Evolutionary conservation across 257 asterid species (phyloP).

Genomic region (Sherardia arvensis): DNA sequence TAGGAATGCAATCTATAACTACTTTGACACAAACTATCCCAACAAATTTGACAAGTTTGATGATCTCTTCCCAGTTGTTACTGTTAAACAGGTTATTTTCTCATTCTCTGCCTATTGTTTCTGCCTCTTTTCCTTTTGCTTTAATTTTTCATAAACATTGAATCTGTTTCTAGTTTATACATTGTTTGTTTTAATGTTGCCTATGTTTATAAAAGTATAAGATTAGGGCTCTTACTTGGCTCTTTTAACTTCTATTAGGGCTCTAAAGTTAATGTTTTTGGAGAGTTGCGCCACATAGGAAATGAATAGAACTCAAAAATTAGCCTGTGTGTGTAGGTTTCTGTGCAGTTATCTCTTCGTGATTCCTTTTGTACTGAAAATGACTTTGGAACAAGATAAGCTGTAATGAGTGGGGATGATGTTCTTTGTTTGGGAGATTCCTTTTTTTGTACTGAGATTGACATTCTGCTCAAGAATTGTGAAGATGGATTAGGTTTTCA

Average conservation of each 20-base stretch:
- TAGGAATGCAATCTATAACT: slow-evolving; percentile 74
- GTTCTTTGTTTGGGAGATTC: background rate
- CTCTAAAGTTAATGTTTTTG: background rate
- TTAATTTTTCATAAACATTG: background rate
- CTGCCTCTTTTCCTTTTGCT: background rate
- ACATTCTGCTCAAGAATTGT: background rate
- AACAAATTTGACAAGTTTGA: slow-evolving; percentile 70
- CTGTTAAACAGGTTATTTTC: slow-evolving; percentile 48
- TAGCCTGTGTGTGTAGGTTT: background rate
- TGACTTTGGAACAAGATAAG: background rate
- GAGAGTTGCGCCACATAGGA: background rate
- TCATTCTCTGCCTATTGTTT: background rate
- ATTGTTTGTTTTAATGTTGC: background rate
- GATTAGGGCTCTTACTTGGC: background rate
- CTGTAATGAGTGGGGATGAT: background rate
- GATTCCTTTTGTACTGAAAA: background rate
- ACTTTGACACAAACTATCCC: slow-evolving; percentile 71
- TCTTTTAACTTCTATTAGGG: background rate
- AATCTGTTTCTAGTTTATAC: background rate
- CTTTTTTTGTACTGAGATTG: background rate
- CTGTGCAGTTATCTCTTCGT: background rate
- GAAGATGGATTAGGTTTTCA: background rate
- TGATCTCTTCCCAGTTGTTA: slow-evolving; percentile 66
- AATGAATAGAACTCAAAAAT: background rate
- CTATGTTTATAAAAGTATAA: background rate